phyloP scores from a whole-genome alignment of 1,284 basidiomycete genomes.

The Marasmius oreades region DNA sequence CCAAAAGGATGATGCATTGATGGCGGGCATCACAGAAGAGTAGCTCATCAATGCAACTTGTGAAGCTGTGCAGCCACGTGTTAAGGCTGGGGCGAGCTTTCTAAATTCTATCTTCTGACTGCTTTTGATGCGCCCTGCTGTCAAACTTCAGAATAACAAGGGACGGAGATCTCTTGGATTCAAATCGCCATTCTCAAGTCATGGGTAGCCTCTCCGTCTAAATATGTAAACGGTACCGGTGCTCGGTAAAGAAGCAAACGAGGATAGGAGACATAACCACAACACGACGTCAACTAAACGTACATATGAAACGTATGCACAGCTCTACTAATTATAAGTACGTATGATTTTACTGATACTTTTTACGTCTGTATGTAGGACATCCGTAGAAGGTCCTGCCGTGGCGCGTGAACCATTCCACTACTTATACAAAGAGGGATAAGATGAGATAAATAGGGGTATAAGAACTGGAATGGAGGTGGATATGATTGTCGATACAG shows the following conservation, averaged over 20 bases:
- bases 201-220: neutral
- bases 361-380: neutral
- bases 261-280: neutral
- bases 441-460: too few relatives aligned
- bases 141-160: neutral
- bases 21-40: slow-evolving; percentile 1
- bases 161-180: too few relatives aligned
- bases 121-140: neutral
- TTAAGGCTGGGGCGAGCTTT: neutral
- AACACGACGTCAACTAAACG: neutral
- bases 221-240: neutral
- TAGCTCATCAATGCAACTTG: neutral
- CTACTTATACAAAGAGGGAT: too few relatives aligned
- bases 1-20: too few relatives aligned
- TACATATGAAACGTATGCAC: neutral
- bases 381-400: neutral
- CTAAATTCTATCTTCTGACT: neutral
- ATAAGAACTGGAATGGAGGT: too few relatives aligned
- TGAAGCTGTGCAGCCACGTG: neutral
- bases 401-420: too few relatives aligned
- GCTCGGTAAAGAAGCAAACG: neutral
- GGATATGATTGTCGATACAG: too few relatives aligned
- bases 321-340: neutral
- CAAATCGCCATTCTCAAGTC: neutral
- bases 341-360: neutral